Base-by-base conservation (phyloP, 495 filamentous ascomycete genomes). In the Penicillium canescens region DNA sequence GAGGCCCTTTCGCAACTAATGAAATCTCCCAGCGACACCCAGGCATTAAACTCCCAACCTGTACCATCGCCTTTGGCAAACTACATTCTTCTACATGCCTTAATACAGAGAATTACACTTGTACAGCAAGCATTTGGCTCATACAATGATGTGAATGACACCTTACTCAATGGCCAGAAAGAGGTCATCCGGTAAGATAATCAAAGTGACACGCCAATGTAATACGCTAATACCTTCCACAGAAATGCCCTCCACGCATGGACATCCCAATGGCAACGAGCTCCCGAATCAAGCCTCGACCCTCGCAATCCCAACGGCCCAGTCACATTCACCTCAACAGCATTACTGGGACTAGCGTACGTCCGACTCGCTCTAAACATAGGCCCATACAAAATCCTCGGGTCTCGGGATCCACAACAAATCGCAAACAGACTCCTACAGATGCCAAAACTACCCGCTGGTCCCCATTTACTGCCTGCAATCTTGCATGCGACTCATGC, bases 71-170 rank as follows among this genome's bases (percentile, higher is more conserved):
- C 82, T 1, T 60, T 85, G 2, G 83, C 81, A 28, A 83, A 81
- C 54, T 85, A 85, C 47, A 70, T 82, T 8, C 75, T 86, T 14
- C 78, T 87, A 20, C 79, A 84, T 53, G 83, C 78, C 8, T 61
- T 87, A 31, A 72, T 85, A 4, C 83, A 87, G 55, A 79, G 81
- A 37, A 84, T 86, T 11, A 82, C 81, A 41, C 53, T 84, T 23
- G 55, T 78, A 14, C 79, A 82, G 44, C 78, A 84, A 49, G 40
- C 55, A 4, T 46, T 58, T 43, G 42, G 50, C 0, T 26, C 36
- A 74, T 75, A 16, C 77, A 72, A 0, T 8, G 62, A 67, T 11
- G 67, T 70, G 1, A 56, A 68, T 1, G 21, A 53, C 16, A 28
- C 12, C 7, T 77, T 77, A 34, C 70, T 69, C 1, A 54, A 70